Base-by-base conservation (phyloP, 352 stramenopile genomes). In the Phytophthora pistaciae region DNA sequence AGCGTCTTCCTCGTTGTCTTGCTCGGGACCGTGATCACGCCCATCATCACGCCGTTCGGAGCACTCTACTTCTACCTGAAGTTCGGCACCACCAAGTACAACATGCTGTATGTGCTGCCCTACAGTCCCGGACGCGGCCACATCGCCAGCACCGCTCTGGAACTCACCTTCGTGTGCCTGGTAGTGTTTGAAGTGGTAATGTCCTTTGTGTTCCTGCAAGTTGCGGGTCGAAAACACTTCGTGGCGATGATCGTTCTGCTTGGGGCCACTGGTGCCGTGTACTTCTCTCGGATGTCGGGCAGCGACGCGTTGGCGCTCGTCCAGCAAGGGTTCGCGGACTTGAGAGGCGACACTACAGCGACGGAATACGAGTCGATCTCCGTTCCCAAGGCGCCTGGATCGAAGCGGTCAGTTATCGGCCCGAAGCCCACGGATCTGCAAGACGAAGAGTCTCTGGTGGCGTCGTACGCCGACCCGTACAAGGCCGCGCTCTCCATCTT, bases 1-100 rank as follows among this genome's bases (percentile, higher is more conserved):
- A 95, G 88, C 52, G 76, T 94, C 1, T 84, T 95, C 42, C 79
- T 94, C 23, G 85, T 95, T 42, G 74, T 92, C 18, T 31, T 95
- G 63, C 76, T 94, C 9, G 83, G 87, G n/a, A 91, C 84, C 0
- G 85, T 93, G 27, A 88, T 95, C 68, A 92, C 87, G 16, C 88
- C 87, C 4, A 78, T 94, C 64, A 78, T 95, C 59, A 94, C 87
- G 16, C 88, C 84, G 4, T 94, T 95, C 49, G 88, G 85, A 6
- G 87, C 86, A 21, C 62, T 93, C 18, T 95, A 91, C 74, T 95
- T 95, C 66, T 93, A 91, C 65, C 70, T 95, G 70, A 93, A 94
- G 62, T 88, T 79, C 49, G 44, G 54, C 38, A 87, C 83, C 8
- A 87, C 79, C 64, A 95, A 95, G 81, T 95, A 95, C 79, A 94